Conservation (phyloP, 2,329 filamentous ascomycete genomes). For the Zelopaecilomyces penicillatus region DNA sequence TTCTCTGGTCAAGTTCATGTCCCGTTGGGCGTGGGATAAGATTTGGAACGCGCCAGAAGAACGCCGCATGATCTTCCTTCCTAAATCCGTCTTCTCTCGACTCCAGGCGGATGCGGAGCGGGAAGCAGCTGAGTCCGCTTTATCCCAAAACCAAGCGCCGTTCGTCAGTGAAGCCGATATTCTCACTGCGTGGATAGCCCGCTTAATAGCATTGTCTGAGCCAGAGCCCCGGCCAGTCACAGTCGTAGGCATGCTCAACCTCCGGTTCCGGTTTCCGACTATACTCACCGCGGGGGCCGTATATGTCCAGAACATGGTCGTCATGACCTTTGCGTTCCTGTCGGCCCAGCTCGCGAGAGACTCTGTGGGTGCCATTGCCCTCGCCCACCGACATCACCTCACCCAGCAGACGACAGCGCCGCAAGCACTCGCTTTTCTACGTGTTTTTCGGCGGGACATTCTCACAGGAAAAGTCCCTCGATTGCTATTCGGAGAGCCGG, state of each 20-base stretch:
- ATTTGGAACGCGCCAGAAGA: not conserved
- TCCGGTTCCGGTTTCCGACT: constrained; percentile 16
- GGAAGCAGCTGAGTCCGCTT: not conserved
- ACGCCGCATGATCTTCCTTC: not conserved
- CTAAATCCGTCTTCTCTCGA: not conserved
- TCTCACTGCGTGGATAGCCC: constrained; percentile 3
- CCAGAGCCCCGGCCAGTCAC: constrained; percentile 13
- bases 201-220: not conserved
- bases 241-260: constrained; percentile 17
- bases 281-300: constrained; percentile 11
- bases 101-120: not conserved
- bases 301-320: constrained; percentile 21
- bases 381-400: constrained; percentile 23
- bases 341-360: constrained; percentile 13
- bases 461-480: constrained; percentile 15
- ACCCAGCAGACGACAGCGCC: constrained; percentile 24
- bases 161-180: not conserved
- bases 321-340: constrained; percentile 14
- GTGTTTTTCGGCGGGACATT: no score
- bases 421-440: constrained; percentile 20
- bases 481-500: not conserved
- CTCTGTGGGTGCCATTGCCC: constrained; percentile 21
- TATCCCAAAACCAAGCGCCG: no score
- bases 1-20: not conserved
- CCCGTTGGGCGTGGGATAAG: not conserved